Base-by-base conservation (phyloP, 805 yeast species). In the Saccharomycopsis babjevae region DNA sequence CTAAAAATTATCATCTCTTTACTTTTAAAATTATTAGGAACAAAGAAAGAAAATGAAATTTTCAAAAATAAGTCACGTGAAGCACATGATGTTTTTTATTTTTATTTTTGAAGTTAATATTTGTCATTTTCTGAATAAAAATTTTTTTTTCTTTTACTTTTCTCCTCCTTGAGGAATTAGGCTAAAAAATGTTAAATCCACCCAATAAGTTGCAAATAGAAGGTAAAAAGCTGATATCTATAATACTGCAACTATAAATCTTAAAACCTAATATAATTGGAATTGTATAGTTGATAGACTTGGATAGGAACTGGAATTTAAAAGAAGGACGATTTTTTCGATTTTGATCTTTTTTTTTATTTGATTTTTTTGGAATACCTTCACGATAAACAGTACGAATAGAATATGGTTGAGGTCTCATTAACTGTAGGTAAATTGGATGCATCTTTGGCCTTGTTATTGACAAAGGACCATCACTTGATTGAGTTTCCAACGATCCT, bases 401-500 rank as follows among this genome's bases (percentile, higher is more conserved):
- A 22, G 10, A 56, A 40, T 5, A 86, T 87, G 89, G 96, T 91
- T 38, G 94, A 90, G 73, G 97, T 92, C 11, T 86, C 96, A 52
- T 80, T 93, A 43, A 92, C 97, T 0, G 97, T 94, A 22, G 99
- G 98, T 57, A 92, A 92, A 75, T 79, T 93, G 54, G 99, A 94
- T 71, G 97, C 97, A 13, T 91, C 97, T 1, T 77, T 94, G 71
- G 98, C 98, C 36, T 78, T 94, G 56, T 78, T 94, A 54, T 81
- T 96, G 43, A 93, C 99, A 20, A 82, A 86, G 61, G 94, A 93
- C 71, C 98, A 93, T 72, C 97, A 92, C 70, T 79, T 93, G 64
- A 92, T 94, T 66, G 99, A 94, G 69, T 94, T 93, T 68, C 99
- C 99, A n/a, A 90, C 98, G 3, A 84, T 93, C 61, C 77, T 94